Base-by-base conservation (phyloP, 2,329 filamentous ascomycete species). In the Phyllosticta citrichinensis region DNA sequence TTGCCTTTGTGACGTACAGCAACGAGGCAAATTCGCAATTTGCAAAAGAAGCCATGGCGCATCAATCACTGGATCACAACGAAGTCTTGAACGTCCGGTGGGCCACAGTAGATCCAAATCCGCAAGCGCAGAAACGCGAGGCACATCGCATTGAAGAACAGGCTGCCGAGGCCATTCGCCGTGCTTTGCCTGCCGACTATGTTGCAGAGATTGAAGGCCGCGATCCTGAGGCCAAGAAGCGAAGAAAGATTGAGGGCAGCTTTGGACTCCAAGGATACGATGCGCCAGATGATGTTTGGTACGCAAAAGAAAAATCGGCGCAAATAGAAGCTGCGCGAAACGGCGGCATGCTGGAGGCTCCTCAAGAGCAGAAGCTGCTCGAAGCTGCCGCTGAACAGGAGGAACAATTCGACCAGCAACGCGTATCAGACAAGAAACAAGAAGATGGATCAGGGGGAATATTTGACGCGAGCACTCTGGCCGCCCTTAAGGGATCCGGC, bases 81-180 rank as follows among this genome's bases (percentile, higher is more conserved):
- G 94, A 99, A 75, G 87, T 97, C 22, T 78, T 99, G 25, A 99
- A 99, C 73, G 92, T 99, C 55, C 83, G 95, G 64, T 99, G 94
- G 94, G 94, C 94, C 52, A 99, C 94, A 0, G 88, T 91, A 6
- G 94, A 99, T 71, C 94, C 94, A 1, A 99, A 99, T 67, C 94
- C 94, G 0, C 87, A 94, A 79, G 91, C 93, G 1, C 91, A 96
- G 73, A 95, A 95, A 65, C 83, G 95, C 63, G 94, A 99, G 75
- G 93, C 88, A 2, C 82, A 88, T 50, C 82, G 87, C 51, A 87
- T 99, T 63, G 94, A 99, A 71, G 94, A 99, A 71, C 94, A 99
- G 73, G 94, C 94, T 1, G 94, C 94, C 0, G 94, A 97, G 69
- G 95, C 94, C 1, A 91, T 99, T 62, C 81, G 94, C 19, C 82